phyloP scores from a whole-genome alignment of 169 alveolate genomes.

The Plasmodium chabaudi region DNA sequence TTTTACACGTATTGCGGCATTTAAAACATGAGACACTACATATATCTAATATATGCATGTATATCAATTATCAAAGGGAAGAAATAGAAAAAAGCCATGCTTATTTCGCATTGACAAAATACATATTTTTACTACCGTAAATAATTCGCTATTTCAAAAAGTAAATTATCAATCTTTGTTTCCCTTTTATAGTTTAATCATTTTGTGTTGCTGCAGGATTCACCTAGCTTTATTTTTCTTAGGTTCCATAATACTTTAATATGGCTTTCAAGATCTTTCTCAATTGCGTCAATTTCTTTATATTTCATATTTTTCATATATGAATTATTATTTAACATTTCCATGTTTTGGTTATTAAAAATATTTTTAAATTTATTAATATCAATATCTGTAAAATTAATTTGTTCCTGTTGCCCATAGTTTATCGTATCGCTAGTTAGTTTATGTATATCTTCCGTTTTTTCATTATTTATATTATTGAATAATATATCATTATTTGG shows the following conservation, averaged over 20 bases:
- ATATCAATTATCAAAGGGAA: too few relatives aligned
- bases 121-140: too few relatives aligned
- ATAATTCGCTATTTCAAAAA: too few relatives aligned
- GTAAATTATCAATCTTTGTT: too few relatives aligned
- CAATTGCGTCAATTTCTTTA: slow-evolving; percentile 71
- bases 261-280: slow-evolving; percentile 68
- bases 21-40: too few relatives aligned
- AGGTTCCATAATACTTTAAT: slow-evolving; percentile 73
- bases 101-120: too few relatives aligned
- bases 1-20: too few relatives aligned
- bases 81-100: too few relatives aligned
- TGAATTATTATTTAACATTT: slow-evolving; percentile 17
- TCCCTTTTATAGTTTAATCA: too few relatives aligned
- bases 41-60: too few relatives aligned
- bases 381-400: neutral
- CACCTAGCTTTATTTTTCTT: slow-evolving; percentile 44
- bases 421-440: neutral
- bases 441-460: neutral
- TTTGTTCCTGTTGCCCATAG: neutral
- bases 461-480: slow-evolving; percentile 5
- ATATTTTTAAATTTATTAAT: neutral
- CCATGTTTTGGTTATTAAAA: slow-evolving; percentile 21
- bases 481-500: neutral
- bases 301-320: slow-evolving; percentile 55
- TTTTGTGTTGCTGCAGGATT: neutral